Base-by-base conservation (phyloP, 108 stramenopile genomes). In the Cyclostephanos tholiformis region DNA sequence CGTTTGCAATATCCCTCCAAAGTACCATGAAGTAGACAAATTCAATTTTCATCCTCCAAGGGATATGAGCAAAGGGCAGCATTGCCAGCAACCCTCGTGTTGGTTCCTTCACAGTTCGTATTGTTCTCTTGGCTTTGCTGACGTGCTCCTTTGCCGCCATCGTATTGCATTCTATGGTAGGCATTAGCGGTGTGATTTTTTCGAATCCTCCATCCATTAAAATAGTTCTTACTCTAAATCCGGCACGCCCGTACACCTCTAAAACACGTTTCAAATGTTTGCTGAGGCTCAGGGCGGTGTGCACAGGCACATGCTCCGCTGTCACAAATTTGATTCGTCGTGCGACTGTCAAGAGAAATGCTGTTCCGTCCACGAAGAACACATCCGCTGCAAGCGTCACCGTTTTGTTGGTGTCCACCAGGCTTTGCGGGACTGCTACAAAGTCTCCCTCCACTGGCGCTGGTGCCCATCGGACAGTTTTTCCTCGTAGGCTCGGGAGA, bases 61-160 rank as follows among this genome's bases (percentile, higher is more conserved):
- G 50, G 20, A 51, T 51, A 20, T 51, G 17, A 4, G 63, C 36
- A 49, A 32, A 79, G n/a, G 73, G 77, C 2, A 83, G 56, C n/a
- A 46, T 69, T 30, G 27, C 36, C 7, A 59, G 25, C n/a, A 55
- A 64, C 2, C 71, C 74, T 44, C 70, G 26, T n/a, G 17, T 22
- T 25, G 63, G 16, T 51, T 78, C 77, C 32, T 72, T 75, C 48
- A 51, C 62, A 65, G 35, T 11, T 51, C 50, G 17, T 20, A 51
- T 51, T 10, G 17, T 51, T 10, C 50, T 4, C 50, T 51, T n/a
- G n/a, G n/a, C n/a, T n/a, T n/a, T n/a, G n/a, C n/a, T n/a, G n/a
- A n/a, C n/a, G n/a, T n/a, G 75, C 61, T 82, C 69, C 27, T 51
- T n/a, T 16, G 75, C 63, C 13, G 67, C 68, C 4, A 71, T 68